Base-by-base conservation (phyloP, 352 stramenopile genomes). In the Phytophthora litchii region DNA sequence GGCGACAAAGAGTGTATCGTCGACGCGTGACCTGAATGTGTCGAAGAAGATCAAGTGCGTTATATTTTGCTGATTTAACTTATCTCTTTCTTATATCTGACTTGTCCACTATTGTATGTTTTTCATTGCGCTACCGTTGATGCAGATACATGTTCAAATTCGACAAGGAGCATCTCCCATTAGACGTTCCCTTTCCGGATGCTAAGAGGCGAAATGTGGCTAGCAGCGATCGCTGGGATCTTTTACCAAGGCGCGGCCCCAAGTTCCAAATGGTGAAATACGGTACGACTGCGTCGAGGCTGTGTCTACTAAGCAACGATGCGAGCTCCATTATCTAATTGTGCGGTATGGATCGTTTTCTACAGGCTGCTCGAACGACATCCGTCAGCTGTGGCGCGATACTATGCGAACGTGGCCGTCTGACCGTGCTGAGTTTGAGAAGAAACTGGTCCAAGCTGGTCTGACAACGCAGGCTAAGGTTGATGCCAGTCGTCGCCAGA, bases 401-500 rank as follows among this genome's bases (percentile, higher is more conserved):
- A 93, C 86, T 20, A 45, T 92, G 38, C 76, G 78, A 14, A 46
- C 74, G 27, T 95, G 83, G 83, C 86, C 86, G 0, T 71, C 79
- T 6, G 86, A 95, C 43, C 82, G 82, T 37, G 75, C 75, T 17
- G 79, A 90, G 34, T 91, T 95, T 44, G 83, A 95, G 27, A 74
- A 76, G 46, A 91, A 92, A 35, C 58, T 95, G 37, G 82, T 95
- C 21, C 86, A 90, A 59, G 83, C 83, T 36, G 86, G 86, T 14
- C 56, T 95, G 36, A 93, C 84, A 14, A 94, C 85, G 21, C 81
- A 94, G 48, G 80, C 85, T 11, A 94, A 92, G 74, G 74, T 94
- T 21, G 81, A 94, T 61, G 84, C 84, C 13, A 91, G 67, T 38
- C 83, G 85, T 36, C 80, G 83, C 23, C 80, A 91, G 53, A 72